Percentiles rank a stretch among this genome's conserved stretches.
Conservation (phyloP, 106 monocot genomes). For the Dendrobium nobile region DNA sequence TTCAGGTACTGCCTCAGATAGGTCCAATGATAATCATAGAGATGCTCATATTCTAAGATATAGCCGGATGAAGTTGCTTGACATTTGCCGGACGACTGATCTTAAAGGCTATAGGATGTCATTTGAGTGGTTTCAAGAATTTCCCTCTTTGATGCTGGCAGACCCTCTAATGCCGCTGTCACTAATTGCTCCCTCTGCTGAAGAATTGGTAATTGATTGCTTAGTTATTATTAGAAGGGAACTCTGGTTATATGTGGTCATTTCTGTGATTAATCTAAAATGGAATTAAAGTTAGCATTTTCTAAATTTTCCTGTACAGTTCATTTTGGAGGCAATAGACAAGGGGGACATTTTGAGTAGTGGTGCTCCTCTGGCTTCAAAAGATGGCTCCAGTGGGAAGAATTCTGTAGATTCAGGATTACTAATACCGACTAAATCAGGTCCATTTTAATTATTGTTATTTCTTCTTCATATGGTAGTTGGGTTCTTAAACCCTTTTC, state of each 20-base stretch:
- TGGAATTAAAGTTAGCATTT: neutral
- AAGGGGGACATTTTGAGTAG: slow-evolving; percentile 84
- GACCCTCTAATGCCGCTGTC: slow-evolving; percentile 68
- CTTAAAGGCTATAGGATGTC: slow-evolving; percentile 27
- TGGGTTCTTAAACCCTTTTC: neutral
- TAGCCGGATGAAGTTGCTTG: slow-evolving; percentile 85
- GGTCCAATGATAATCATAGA: slow-evolving; percentile 29
- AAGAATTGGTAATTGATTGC: slow-evolving; percentile 61
- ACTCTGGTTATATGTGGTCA: neutral
- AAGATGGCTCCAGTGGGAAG: slow-evolving; percentile 63
- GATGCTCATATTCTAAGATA: slow-evolving; percentile 47
- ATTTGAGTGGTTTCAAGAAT: slow-evolving; percentile 42
- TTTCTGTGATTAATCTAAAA: neutral
- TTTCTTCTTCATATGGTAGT: neutral
- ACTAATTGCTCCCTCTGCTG: slow-evolving; percentile 60
- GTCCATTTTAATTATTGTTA: slow-evolving; percentile 13
- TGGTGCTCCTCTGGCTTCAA: slow-evolving; percentile 50
- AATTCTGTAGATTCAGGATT: slow-evolving; percentile 24
- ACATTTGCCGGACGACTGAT: slow-evolving; percentile 76
- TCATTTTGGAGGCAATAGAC: slow-evolving; percentile 79
- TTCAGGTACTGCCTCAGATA: slow-evolving; percentile 39
- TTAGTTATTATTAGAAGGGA: neutral
- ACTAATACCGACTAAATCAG: slow-evolving; percentile 31
- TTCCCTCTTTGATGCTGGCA: slow-evolving; percentile 53
- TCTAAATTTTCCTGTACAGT: slow-evolving; percentile 23